Evolutionary conservation across 176 grass and related monocot genomes (phyloP).

Genomic region (Aegilops umbellulata): DNA sequence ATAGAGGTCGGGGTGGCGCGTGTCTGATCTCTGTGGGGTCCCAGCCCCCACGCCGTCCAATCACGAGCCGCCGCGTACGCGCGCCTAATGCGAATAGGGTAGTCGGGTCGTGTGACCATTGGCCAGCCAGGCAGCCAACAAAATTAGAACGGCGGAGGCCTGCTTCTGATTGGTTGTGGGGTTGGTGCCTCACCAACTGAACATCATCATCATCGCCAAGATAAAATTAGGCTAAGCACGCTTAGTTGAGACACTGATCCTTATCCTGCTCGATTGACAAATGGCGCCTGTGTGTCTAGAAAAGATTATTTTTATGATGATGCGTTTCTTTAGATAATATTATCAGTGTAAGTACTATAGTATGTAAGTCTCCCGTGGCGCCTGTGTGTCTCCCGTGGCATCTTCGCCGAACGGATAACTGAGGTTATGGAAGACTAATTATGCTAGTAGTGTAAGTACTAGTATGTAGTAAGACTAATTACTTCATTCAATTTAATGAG

Average conservation of each 20-base stretch:
- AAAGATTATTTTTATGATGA: no score
- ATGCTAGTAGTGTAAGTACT: no score
- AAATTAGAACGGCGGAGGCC: neutral
- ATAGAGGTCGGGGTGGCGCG: conserved; percentile 15
- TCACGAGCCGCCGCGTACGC: neutral
- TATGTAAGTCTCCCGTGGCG: no score
- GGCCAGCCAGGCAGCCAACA: conserved; percentile 8
- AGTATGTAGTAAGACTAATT: no score
- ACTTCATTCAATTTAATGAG: no score
- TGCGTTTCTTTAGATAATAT: no score
- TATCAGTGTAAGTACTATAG: no score
- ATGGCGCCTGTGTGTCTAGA: neutral
- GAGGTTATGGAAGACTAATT: no score
- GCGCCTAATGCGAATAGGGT: neutral
- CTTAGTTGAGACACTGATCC: neutral
- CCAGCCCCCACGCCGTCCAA: neutral
- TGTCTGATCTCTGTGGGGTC: conserved; percentile 33
- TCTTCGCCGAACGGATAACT: no score
- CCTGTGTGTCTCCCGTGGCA: no score
- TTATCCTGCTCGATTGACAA: neutral
- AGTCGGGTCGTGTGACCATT: neutral
- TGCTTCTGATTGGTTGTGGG: neutral
- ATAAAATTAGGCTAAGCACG: neutral
- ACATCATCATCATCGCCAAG: neutral
- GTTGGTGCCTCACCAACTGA: neutral